Evolutionary conservation across 2,329 filamentous ascomycete species (phyloP), one percentile per base, ranked within the genome.

Genomic region (Lasiodiplodia sp.): DNA sequence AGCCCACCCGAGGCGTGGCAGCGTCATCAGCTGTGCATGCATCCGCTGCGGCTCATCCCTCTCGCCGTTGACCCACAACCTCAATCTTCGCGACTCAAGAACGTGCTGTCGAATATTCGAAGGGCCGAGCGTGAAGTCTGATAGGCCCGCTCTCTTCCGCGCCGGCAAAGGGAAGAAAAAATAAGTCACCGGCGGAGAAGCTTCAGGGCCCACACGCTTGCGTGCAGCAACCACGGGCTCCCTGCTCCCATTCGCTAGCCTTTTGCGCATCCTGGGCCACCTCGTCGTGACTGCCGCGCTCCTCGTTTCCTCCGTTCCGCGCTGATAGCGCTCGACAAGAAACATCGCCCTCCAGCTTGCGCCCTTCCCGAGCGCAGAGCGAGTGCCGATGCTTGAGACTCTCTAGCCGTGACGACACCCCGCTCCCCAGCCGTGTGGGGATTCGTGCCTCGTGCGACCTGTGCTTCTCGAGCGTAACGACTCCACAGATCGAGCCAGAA

Each of bases 381-480:
- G 12, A 64, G n/a, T 64, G 60, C 60, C 60, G 44, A 64, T 64
- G 60, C 60, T 18, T 28, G 18, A 25, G 47, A n/a, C 10, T 31
- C n/a, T 34, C 55, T 34, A 52, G 31, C 58, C 60, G 60, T 28
- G 21, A 64, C 60, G 18, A 47, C 60, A 64, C 44, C 60, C 44
- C 60, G 40, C 60, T 47, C 31, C 60, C 60, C 64, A 25, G 49
- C 31, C 56, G 66, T 56, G 66, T 62, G 66, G 66, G 66, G 66
- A 56, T 67, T 57, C 44, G 40, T 63, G 58, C 62, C 55, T 65
- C 49, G 55, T 67, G 66, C 55, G 66, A 62, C 65, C 55, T 60
- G 65, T 67, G 65, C 65, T 40, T 52, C 53, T 40, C 53, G n/a
- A 34, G 55, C 38, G 18, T 23, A 34, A 47, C 68, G 37, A 56